Evolutionary conservation across 2,329 filamentous ascomycete genomes (phyloP).

Genomic region (Rhynchosporium graminicola): DNA sequence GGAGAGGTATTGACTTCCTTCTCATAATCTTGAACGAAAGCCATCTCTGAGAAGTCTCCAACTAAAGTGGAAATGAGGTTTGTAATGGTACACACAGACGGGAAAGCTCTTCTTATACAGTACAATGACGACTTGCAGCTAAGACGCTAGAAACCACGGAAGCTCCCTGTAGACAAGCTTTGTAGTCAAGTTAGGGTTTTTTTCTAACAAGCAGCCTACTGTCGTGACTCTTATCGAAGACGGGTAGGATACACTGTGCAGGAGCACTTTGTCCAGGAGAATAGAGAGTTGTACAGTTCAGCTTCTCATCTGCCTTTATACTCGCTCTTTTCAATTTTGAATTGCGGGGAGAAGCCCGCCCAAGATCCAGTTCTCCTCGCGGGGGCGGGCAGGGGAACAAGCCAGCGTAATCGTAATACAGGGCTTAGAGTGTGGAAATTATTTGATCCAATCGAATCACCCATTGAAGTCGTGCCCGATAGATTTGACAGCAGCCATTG

Average conservation of each 20-base stretch:
- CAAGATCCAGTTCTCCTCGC: background rate
- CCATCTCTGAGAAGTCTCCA: constrained; percentile 14
- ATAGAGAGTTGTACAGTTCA: background rate
- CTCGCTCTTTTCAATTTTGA: background rate
- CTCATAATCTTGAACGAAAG: constrained; percentile 9
- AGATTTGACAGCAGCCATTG: constrained; percentile 11
- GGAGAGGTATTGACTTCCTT: constrained; percentile 14
- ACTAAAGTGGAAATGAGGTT: background rate
- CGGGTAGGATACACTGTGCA: too few relatives aligned
- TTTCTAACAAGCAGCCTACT: too few relatives aligned
- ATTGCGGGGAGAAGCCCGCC: constrained; percentile 5
- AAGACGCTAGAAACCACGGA: background rate
- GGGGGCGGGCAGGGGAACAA: background rate
- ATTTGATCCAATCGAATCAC: too few relatives aligned
- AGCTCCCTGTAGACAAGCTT: background rate
- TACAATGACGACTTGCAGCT: constrained; percentile 1
- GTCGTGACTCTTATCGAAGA: too few relatives aligned
- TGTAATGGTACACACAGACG: background rate
- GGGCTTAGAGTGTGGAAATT: background rate
- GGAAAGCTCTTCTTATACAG: background rate
- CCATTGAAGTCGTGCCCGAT: background rate
- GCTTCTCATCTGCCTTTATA: background rate
- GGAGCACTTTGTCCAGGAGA: too few relatives aligned
- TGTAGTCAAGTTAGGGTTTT: constrained; percentile 9
- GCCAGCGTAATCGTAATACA: background rate